Base-by-base conservation (phyloP, 495 filamentous ascomycete species). In the Annulohypoxylon moriforme region DNA sequence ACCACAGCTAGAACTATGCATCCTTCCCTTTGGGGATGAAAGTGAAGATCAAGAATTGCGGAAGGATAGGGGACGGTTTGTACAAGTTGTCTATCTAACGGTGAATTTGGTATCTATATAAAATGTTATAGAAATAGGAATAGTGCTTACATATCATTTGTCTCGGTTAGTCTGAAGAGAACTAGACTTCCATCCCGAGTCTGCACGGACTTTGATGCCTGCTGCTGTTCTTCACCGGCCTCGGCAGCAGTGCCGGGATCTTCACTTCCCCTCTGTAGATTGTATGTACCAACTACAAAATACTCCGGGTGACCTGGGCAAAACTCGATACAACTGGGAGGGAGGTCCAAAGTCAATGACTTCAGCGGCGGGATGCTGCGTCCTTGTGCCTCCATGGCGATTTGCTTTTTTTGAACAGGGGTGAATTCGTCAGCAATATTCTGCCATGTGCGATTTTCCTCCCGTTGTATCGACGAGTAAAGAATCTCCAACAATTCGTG, bases 291-390 rank as follows among this genome's bases (percentile, higher is more conserved):
- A 40, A 97, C 85, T 1, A 97, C 79, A 71, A 97, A 90, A 71
- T 89, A 88, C 8, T 90, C 81, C 6, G 88, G 87, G 38, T 88
- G 73, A 4, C 78, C 75, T 0, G 91, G 91, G 60, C 89, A 91
- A 77, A 97, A 95, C 68, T 94, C 91, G 13, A 97, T 82, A 77
- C 94, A 97, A 76, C 93, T 93, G 1, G 94, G 94, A 10, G 93
- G 94, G 2, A 86, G 80, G 40, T 87, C 83, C 10, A 90, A 75
- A 2, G 75, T 80, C 18, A 85, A 67, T n/a, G 82, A 82, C 29
- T 62, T 72, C 36, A 83, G 59, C 18, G 83, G 83, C 22, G 61
- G 49, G 27, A 83, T 64, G 2, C 24, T 49, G n/a, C 61, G 61
- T 20, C 33, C 59, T 33, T 68, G 27, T n/a, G 47, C 24, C n/a